Conservation (phyloP, 83 land plant genomes). For the Diphasiastrum complanatum region DNA sequence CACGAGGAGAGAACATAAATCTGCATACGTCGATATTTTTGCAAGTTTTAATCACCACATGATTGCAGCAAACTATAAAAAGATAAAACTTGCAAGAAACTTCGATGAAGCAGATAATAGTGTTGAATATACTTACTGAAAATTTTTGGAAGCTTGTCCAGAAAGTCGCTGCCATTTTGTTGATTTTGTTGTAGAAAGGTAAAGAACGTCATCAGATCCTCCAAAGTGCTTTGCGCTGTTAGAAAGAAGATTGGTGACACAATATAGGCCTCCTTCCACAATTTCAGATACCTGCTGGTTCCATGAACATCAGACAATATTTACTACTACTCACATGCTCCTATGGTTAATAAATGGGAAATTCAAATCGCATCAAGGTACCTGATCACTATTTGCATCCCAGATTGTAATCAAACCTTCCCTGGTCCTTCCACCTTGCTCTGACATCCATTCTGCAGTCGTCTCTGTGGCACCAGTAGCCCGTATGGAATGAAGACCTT, state of each 20-base stretch:
- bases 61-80: too few relatives aligned
- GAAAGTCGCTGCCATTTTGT: slow-evolving; percentile 43
- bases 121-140: slow-evolving; percentile 3
- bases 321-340: neutral
- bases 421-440: neutral
- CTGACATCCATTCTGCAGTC: slow-evolving; percentile 11
- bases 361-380: slow-evolving; percentile 1
- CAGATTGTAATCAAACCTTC: slow-evolving; percentile 68
- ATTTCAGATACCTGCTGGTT: slow-evolving; percentile 38
- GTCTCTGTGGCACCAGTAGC: slow-evolving; percentile 3
- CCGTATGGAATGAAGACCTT: slow-evolving; percentile 34
- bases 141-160: too few relatives aligned
- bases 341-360: too few relatives aligned
- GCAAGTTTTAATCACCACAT: too few relatives aligned
- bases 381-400: slow-evolving; percentile 68
- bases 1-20: too few relatives aligned
- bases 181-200: slow-evolving; percentile 48
- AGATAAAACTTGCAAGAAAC: neutral
- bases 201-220: slow-evolving; percentile 19
- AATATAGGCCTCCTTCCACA: slow-evolving; percentile 57
- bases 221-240: slow-evolving; percentile 3
- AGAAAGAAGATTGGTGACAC: slow-evolving; percentile 47
- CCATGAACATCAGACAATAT: neutral
- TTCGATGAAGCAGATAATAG: neutral
- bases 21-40: too few relatives aligned